Base-by-base conservation (phyloP, 352 stramenopile genomes). In the Phytophthora macrochlamydospora region DNA sequence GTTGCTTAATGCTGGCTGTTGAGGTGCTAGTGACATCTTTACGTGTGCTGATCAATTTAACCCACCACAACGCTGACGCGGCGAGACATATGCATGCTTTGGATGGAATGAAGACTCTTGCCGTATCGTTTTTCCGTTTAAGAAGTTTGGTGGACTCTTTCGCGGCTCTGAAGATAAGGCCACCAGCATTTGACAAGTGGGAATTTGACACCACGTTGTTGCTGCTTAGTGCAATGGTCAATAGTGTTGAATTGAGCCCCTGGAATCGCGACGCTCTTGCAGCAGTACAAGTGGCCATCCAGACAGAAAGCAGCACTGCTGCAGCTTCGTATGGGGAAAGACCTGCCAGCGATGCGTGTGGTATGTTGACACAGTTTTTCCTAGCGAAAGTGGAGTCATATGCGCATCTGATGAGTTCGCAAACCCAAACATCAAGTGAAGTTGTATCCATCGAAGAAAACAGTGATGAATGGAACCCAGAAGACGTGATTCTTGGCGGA, bases 41-140 rank as follows among this genome's bases (percentile, higher is more conserved):
- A 44, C 79, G 85, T 11, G 79, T 93, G 18, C 38, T 93, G 12
- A 87, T 93, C 66, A 95, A 95, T 56, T 73, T 95, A 18, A 92
- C 87, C 1, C 87, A 95, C 43, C 83, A 91, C 57, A 92, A 88
- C 18, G 49, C 66, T 30, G 71, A 77, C 6, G 83, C 83, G 51
- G 76, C 79, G 18, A 51, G 8, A 0, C 71, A 89, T 24, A 62
- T 95, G 7, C 46, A 73, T 14, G 42, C 38, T 2, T 49, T 82
- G 4, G 45, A 64, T 11, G 85, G 87, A 0, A 91, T 80, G 52
- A 48, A 67, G 3, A 59, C 79, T 8, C 51, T 93, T 13, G 76
- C 87, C 48, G 35, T 56, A 6, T 63, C 69, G 1, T 93, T 93
- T 56, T 83, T 54, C 4, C 56, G 58, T 13, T 30, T 90, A 3